Evolutionary conservation across 192 early-diverging fungal genomes (phyloP).

Genomic region (Glomus cerebriforme): DNA sequence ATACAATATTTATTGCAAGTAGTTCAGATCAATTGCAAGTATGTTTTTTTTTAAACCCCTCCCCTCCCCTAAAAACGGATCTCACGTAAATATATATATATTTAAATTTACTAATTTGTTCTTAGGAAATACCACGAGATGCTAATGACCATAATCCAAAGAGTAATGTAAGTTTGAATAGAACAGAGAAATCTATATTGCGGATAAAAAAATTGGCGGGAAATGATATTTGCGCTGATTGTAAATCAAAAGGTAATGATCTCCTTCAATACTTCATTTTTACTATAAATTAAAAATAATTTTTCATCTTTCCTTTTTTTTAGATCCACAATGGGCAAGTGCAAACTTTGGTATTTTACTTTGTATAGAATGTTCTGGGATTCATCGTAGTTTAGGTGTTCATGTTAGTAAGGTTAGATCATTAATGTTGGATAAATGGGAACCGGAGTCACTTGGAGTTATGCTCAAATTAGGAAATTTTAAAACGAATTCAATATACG

Average conservation of each 20-base stretch:
- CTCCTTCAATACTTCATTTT: no score
- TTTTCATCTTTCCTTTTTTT: background rate
- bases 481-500: conserved; percentile 71
- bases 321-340: conserved; percentile 82
- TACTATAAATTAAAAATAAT: background rate
- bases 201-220: conserved; percentile 46
- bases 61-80: no score
- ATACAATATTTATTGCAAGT: conserved; percentile 24
- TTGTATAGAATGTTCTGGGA: conserved; percentile 90
- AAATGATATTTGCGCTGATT: conserved; percentile 61
- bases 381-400: conserved; percentile 87
- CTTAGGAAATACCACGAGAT: background rate
- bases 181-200: background rate
- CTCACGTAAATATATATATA: background rate
- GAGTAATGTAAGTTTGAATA: background rate
- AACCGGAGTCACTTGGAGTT: conserved; percentile 67
- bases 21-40: background rate
- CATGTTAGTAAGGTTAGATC: conserved; percentile 89
- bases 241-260: conserved; percentile 47
- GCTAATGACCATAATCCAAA: background rate
- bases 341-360: conserved; percentile 79
- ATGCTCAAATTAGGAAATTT: conserved; percentile 81
- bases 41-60: no score
- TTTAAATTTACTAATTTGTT: background rate
- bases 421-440: conserved; percentile 85